Evolutionary conservation across 345 rosid genomes (phyloP).

Genomic region (Viola odorata): DNA sequence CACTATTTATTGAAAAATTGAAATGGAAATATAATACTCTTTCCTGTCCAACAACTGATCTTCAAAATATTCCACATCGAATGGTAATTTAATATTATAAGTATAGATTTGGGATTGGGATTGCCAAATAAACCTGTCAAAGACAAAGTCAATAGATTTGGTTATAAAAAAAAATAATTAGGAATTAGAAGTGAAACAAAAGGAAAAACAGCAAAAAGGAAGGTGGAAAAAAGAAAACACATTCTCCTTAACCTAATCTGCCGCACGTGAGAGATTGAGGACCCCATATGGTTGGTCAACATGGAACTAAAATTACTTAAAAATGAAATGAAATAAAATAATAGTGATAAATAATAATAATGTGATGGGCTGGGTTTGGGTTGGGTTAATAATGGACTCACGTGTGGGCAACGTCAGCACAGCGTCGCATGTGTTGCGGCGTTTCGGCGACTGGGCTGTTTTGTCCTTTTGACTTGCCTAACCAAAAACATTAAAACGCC

Average conservation of each 20-base stretch:
- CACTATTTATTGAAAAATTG: no score
- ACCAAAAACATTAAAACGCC: background rate
- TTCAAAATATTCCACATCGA: background rate
- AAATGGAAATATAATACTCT: constrained; percentile 3
- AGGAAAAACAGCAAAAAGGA: background rate
- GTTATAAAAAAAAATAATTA: background rate
- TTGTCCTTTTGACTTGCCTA: background rate
- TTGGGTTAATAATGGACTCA: constrained; percentile 26
- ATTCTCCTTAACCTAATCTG: constrained; percentile 9
- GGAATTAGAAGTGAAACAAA: background rate
- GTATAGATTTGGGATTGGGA: constrained; percentile 8
- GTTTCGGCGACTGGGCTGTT: constrained; percentile 38
- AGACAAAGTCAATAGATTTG: constrained; percentile 10
- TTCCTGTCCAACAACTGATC: constrained; percentile 2
- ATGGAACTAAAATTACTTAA: background rate
- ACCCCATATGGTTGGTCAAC: constrained; percentile 5
- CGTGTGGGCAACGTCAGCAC: constrained; percentile 42
- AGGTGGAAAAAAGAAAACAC: background rate
- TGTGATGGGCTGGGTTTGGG: no score
- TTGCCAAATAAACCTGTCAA: constrained; percentile 9
- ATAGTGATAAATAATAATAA: no score
- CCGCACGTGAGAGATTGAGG: constrained; percentile 30
- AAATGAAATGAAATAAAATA: no score
- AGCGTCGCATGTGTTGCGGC: constrained; percentile 40
- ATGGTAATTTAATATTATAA: background rate